Percentiles rank a stretch among this genome's conserved stretches.
These are phyloP conservation scores for Durio zibethinus DNA, from an alignment of 345 rosid species.

Conservation along the genomic window DNA sequence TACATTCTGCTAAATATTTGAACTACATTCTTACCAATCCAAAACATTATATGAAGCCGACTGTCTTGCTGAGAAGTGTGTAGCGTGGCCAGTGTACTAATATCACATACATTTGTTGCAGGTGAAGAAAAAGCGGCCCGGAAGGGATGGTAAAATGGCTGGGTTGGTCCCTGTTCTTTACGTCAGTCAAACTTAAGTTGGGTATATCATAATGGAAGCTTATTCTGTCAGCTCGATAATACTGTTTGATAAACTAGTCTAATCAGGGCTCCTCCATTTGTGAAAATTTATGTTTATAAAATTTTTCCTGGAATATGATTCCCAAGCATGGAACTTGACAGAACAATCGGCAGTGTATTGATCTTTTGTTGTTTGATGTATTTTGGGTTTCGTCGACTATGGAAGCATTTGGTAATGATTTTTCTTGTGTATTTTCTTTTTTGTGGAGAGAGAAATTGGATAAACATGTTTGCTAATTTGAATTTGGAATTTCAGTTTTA, in stretches of 20 bases:
- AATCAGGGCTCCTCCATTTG: neutral
- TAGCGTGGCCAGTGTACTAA: neutral
- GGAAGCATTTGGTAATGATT: neutral
- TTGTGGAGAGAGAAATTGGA: neutral
- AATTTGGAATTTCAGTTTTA: neutral
- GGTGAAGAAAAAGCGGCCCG: slow-evolving; percentile 98
- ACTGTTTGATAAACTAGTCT: neutral
- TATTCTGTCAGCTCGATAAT: neutral
- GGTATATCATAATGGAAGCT: neutral
- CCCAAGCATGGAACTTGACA: neutral
- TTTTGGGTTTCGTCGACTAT: neutral
- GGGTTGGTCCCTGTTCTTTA: slow-evolving; percentile 97
- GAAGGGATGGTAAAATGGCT: slow-evolving; percentile 95
- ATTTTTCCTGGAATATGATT: neutral
- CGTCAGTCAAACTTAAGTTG: slow-evolving; percentile 58
- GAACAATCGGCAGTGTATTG: neutral
- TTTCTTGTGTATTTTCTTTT: neutral
- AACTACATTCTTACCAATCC: too few relatives aligned
- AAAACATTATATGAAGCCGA: too few relatives aligned
- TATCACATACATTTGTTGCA: slow-evolving; percentile 26
- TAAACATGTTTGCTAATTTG: neutral
- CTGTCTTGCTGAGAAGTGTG: neutral
- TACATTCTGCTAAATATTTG: neutral
- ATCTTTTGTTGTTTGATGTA: neutral
- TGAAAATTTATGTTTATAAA: neutral